Percentiles rank a stretch among this genome's conserved stretches.
Evolutionary conservation across 83 land plant species (phyloP).

Genomic region (Picea mariana): DNA sequence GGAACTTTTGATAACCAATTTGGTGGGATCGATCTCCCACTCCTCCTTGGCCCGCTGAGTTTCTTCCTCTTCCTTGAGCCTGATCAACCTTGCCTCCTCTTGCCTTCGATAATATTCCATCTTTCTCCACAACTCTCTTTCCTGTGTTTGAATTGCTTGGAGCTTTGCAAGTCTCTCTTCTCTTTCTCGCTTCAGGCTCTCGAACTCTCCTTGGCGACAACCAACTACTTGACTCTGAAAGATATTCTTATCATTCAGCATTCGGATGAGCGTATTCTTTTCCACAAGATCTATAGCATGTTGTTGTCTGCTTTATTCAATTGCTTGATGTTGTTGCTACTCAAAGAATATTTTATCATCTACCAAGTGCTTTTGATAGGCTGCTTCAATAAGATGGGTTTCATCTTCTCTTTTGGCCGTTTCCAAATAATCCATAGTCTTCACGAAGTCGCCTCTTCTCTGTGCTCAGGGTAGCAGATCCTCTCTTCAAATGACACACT

Average conservation of each 20-base stretch:
- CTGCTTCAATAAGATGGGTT: constrained; percentile 82
- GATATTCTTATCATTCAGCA: constrained; percentile 71
- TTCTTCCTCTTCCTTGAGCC: constrained; percentile 37
- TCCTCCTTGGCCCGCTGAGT: constrained; percentile 42
- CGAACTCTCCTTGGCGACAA: constrained; percentile 67
- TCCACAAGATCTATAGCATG: constrained; percentile 79
- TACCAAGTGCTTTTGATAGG: constrained; percentile 62
- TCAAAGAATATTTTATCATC: constrained; percentile 82
- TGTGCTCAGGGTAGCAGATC: no score
- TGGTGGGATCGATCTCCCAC: constrained; percentile 82
- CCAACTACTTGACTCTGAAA: constrained; percentile 69
- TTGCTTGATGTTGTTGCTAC: constrained; percentile 74
- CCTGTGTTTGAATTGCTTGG: constrained; percentile 42
- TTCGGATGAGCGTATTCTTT: constrained; percentile 72
- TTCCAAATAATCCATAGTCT: constrained; percentile 93
- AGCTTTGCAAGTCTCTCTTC: constrained; percentile 63
- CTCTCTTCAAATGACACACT: no score
- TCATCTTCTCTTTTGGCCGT: constrained; percentile 97
- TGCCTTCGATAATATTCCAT: constrained; percentile 53
- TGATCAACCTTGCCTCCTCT: constrained; percentile 77
- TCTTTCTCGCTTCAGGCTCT: constrained; percentile 53
- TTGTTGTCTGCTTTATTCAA: constrained; percentile 82
- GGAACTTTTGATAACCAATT: constrained; percentile 55
- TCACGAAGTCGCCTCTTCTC: no score
- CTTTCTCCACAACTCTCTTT: constrained; percentile 66